Base-by-base conservation (phyloP, 129 eudicot genomes). In the Tagetes erecta region DNA sequence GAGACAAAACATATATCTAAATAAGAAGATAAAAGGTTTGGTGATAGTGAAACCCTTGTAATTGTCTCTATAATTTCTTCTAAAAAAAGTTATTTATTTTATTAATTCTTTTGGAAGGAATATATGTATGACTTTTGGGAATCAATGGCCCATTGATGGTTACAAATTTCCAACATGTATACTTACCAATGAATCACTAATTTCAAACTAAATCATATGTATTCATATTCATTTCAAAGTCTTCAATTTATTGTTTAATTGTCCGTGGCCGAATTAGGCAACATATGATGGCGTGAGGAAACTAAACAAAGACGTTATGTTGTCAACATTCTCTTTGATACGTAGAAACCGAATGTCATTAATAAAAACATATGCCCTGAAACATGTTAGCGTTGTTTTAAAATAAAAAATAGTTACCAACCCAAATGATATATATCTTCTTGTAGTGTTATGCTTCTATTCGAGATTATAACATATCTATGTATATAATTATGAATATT, bases 91-190 rank as follows among this genome's bases (percentile, higher is more conserved):
- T 55, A 14, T 31, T 58, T 71, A 11, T 36, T 73, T 12, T 44
- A 45, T 71, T 51, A 33, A 44, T 41, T 42, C 34, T 3, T 59
- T 58, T 44, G 36, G 77, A 57, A 42, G 35, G 57, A 58, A 72
- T 72, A 30, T 58, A 55, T 72, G 44, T 72, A 44, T 10, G 77
- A 72, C 77, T 72, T 72, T 72, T 72, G 34, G 68, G 77, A 72
- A 59, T 58, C 77, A 33, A 72, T 73, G 68, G 46, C 68, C 77
- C 68, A 73, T 73, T 5, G 38, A 44, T 44, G 44, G 77, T 58
- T 73, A 45, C 57, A 73, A 3, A 42, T 57, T 58, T 73, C 77
- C 68, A 73, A 73, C 77, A 71, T 42, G 57, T 72, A 58, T 57
- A 72, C 30, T 72, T 56, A 30, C 76, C 67, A 42, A 9, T 12